Evolutionary conservation across 306 rosid genomes (phyloP).

Genomic region (Cicer pinnatifidum): DNA sequence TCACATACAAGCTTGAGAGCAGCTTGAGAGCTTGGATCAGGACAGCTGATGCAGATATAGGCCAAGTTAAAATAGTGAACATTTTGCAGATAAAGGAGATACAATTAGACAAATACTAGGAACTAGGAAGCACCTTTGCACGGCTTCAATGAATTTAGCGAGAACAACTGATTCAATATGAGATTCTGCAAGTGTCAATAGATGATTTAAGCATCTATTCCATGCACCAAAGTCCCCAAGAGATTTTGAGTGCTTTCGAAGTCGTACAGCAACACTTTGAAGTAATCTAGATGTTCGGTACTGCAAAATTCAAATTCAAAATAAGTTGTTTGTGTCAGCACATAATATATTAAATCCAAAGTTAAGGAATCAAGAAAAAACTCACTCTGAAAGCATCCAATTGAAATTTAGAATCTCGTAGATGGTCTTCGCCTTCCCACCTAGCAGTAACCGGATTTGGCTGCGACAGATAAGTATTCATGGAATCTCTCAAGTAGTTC

Average conservation of each 20-base stretch:
- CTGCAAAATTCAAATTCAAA: conserved; percentile 54
- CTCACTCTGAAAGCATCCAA: conserved; percentile 98
- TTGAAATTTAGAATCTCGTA: conserved; percentile 91
- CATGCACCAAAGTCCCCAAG: conserved; percentile 94
- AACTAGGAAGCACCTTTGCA: conserved; percentile 66
- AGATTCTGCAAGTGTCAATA: conserved; percentile 91
- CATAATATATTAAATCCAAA: background rate
- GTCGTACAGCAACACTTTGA: conserved; percentile 86
- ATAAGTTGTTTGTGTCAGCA: conserved; percentile 3
- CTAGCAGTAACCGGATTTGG: conserved; percentile 94
- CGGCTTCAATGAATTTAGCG: conserved; percentile 85
- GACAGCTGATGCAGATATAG: conserved; percentile 61
- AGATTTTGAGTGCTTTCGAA: conserved; percentile 79
- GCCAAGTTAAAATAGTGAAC: conserved; percentile 39
- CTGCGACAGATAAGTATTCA: conserved; percentile 89
- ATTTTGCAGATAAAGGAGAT: conserved; percentile 27
- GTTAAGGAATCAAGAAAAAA: conserved; percentile 41
- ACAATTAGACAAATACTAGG: conserved; percentile 12
- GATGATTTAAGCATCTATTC: conserved; percentile 98
- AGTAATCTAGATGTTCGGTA: conserved; percentile 93
- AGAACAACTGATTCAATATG: conserved; percentile 92
- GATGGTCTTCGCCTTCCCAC: conserved; percentile 88
- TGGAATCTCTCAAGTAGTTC: conserved; percentile 90
- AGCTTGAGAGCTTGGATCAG: conserved; percentile 75
- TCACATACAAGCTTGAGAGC: conserved; percentile 90